phyloP scores from a whole-genome alignment of 1,139 yeast genomes.

The Yamadazyma dushanensis region DNA sequence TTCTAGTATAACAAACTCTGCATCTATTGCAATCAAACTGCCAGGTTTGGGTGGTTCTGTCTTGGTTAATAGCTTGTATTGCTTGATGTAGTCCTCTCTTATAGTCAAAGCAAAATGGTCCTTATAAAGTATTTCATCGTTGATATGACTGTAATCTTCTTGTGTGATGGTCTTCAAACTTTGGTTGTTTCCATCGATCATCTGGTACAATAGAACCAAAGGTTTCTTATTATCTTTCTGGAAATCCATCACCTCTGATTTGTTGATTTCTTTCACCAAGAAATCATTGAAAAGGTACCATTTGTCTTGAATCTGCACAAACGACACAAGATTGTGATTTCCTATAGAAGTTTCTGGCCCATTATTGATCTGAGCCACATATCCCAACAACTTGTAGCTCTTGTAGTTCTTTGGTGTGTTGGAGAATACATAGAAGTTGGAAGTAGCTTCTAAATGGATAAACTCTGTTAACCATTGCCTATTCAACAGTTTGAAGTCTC shows the following conservation, averaged over 20 bases:
- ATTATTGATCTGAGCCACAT: conserved; percentile 66
- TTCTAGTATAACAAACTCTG: conserved; percentile 85
- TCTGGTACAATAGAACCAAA: conserved; percentile 67
- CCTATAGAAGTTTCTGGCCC: conserved; percentile 48
- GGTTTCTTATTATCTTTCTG: conserved; percentile 83
- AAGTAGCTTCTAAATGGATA: conserved; percentile 8
- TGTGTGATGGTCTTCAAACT: conserved; percentile 17
- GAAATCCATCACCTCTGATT: conserved; percentile 71
- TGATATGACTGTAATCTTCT: conserved; percentile 31
- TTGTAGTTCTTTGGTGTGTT: conserved; percentile 22
- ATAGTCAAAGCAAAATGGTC: conserved; percentile 78
- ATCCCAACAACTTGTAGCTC: conserved; percentile 63
- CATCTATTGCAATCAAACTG: conserved; percentile 86
- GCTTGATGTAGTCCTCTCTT: conserved; percentile 57
- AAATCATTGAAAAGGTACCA: conserved; percentile 95
- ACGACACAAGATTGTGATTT: conserved; percentile 59
- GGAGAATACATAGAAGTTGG: conserved; percentile 24
- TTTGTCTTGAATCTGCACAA: conserved; percentile 49
- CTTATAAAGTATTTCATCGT: conserved; percentile 66
- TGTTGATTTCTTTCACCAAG: conserved; percentile 75
- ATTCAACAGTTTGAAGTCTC: conserved; percentile 40
- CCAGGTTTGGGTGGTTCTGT: conserved; percentile 77
- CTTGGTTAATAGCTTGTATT: conserved; percentile 63
- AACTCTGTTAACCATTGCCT: conserved; percentile 47
- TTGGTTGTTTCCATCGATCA: conserved; percentile 25